Evolutionary conservation across 306 rosid species (phyloP).

Genomic region (Cucumis sativus): Cucumber_9930_V3 NC_026656.2:20596001-20596500

Average conservation of each 20-base stretch:
- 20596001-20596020: conserved; percentile 83
- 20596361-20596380: conserved; percentile 83
- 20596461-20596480: conserved; percentile 80
- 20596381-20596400: conserved; percentile 46
- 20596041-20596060: conserved; percentile 48
- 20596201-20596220: conserved; percentile 54
- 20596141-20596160: conserved; percentile 45
- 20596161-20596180: conserved; percentile 68
- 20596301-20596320: conserved; percentile 88
- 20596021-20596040: conserved; percentile 55
- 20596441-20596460: conserved; percentile 70
- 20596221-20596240: conserved; percentile 64
- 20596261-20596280: conserved; percentile 38
- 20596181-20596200: conserved; percentile 68
- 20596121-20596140: conserved; percentile 56
- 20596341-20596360: conserved; percentile 46
- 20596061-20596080: conserved; percentile 9
- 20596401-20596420: conserved; percentile 78
- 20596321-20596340: conserved; percentile 48
- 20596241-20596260: conserved; percentile 68
- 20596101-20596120: conserved; percentile 67
- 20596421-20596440: conserved; percentile 78
- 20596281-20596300: conserved; percentile 42
- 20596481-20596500: conserved; percentile 77
- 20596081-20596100: conserved; percentile 39